These are phyloP conservation scores for Ettlia oleoabundans DNA, from an alignment of 139 green algal species.

Conservation along the genomic window DNA sequence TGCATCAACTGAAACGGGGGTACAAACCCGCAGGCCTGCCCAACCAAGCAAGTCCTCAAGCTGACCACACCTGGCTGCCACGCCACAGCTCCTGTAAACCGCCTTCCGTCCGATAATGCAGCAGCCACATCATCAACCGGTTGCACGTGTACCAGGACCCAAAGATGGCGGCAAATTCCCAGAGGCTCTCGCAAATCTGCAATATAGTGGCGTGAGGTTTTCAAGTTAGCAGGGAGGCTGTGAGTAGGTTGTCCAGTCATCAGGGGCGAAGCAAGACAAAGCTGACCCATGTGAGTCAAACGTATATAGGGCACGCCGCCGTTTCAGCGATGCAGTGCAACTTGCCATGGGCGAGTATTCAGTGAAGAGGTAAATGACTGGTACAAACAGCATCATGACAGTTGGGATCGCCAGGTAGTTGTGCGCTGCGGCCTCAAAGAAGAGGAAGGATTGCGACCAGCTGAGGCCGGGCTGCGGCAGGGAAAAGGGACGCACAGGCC, in stretches of 20 bases:
- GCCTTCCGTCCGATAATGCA: slow-evolving; percentile 22
- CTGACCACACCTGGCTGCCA: slow-evolving; percentile 1
- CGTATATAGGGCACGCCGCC: too few species aligned
- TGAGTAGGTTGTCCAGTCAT: too few species aligned
- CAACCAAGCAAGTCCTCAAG: background rate
- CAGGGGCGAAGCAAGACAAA: too few species aligned
- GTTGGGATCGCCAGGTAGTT: slow-evolving; percentile 33
- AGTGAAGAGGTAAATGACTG: slow-evolving; percentile 27
- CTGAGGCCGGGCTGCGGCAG: slow-evolving; percentile 13
- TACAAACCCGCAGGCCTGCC: too few species aligned
- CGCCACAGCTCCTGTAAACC: slow-evolving; percentile 31
- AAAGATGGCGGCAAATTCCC: slow-evolving; percentile 24
- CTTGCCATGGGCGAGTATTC: slow-evolving; percentile 28
- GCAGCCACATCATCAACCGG: slow-evolving; percentile 12
- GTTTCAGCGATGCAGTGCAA: background rate
- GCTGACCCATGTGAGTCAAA: too few species aligned
- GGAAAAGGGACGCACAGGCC: too few species aligned
- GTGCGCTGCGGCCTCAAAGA: slow-evolving; percentile 30
- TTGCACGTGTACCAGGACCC: slow-evolving; percentile 15
- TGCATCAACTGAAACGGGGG: too few species aligned
- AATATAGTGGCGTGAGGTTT: too few species aligned
- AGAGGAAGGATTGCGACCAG: slow-evolving; percentile 7
- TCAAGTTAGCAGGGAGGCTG: background rate
- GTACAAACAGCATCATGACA: slow-evolving; percentile 23
- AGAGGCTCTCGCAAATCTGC: slow-evolving; percentile 9